These are phyloP conservation scores for Trapa incisa DNA, from an alignment of 345 rosid genomes.

Conservation along the genomic window DNA sequence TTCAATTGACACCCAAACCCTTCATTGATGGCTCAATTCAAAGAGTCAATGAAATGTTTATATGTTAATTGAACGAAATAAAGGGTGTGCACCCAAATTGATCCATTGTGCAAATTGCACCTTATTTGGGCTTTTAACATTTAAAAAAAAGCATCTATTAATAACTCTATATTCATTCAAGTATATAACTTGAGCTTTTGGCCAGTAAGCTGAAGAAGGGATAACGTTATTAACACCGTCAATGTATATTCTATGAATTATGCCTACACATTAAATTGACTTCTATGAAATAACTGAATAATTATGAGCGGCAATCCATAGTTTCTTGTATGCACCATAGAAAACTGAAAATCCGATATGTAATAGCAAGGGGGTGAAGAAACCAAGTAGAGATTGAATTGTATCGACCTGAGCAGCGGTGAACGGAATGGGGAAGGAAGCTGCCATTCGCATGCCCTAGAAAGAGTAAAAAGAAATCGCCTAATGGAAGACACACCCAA, in stretches of 20 bases:
- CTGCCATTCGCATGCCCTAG: slow-evolving; percentile 19
- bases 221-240: neutral
- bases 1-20: too few relatives aligned
- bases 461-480: neutral
- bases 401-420: slow-evolving; percentile 29
- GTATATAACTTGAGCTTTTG: neutral
- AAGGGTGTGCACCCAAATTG: too few relatives aligned
- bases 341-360: neutral
- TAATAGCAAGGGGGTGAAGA: neutral
- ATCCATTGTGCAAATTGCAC: too few relatives aligned
- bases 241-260: neutral
- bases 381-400: neutral
- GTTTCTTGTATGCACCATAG: neutral
- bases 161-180: neutral
- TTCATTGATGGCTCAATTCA: too few relatives aligned
- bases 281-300: neutral
- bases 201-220: neutral
- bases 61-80: too few relatives aligned
- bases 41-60: too few relatives aligned
- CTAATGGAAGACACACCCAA: slow-evolving; percentile 5
- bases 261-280: neutral
- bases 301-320: neutral
- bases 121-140: too few relatives aligned
- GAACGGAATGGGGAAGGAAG: slow-evolving; percentile 26
- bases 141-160: too few relatives aligned